These are phyloP conservation scores for Melampsora larici-populina DNA, from an alignment of 1,284 basidiomycete genomes.

Conservation along the genomic window DNA sequence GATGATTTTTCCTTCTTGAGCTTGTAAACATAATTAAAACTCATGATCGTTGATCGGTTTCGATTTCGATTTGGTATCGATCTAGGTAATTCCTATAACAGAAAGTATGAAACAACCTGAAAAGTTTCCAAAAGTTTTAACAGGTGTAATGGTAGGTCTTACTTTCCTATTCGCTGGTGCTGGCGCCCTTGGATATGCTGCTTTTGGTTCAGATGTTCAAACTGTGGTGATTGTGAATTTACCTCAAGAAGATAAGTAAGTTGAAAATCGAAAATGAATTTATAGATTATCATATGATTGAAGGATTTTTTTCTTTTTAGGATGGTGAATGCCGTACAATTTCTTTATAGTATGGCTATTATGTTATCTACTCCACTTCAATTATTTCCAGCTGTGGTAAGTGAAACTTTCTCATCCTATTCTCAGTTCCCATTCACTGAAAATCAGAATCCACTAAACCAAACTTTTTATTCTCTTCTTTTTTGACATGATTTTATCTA, in stretches of 20 bases:
- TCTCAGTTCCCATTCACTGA: background rate
- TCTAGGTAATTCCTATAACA: conserved; percentile 83
- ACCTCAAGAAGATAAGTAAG: conserved; percentile 76
- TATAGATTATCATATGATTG: conserved; percentile 18
- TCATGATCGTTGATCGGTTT: conserved; percentile 12
- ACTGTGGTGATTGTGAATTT: conserved; percentile 95
- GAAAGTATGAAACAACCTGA: conserved; percentile 83
- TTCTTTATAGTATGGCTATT: conserved; percentile 72
- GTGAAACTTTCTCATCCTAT: background rate
- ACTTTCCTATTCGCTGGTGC: conserved; percentile 73
- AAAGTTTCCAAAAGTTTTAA: conserved; percentile 83
- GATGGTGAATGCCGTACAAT: conserved; percentile 45
- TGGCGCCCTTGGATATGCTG: conserved; percentile 61
- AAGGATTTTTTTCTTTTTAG: conserved; percentile 73
- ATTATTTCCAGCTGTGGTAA: conserved; percentile 83
- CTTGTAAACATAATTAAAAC: too few relatives aligned
- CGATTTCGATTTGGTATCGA: background rate
- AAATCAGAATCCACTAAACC: background rate
- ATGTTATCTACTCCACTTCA: conserved; percentile 89
- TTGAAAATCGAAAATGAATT: conserved; percentile 56
- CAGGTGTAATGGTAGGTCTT: conserved; percentile 82
- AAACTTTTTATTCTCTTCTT: too few relatives aligned
- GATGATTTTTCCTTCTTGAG: background rate
- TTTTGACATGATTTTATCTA: background rate
- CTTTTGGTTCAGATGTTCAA: conserved; percentile 61